Evolutionary conservation across 768 basidiomycete species (phyloP).

Genomic region (Boletellus sp.): DNA sequence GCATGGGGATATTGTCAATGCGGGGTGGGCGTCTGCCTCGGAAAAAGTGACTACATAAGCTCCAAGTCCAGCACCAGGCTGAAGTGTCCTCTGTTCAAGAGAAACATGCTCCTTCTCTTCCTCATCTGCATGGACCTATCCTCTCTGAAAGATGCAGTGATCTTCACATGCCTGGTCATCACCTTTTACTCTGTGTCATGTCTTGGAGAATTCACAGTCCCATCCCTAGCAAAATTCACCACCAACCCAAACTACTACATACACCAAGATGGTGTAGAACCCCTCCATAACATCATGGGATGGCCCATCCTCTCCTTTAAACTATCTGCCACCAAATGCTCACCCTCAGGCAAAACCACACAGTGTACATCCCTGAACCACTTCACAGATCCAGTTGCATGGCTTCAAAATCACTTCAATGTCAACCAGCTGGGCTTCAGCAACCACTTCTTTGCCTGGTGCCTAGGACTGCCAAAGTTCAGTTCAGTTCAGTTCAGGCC

Average conservation of each 20-base stretch:
- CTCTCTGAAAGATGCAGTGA: neutral
- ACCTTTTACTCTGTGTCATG: neutral
- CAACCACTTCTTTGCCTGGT: slow-evolving; percentile 3
- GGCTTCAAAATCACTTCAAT: neutral
- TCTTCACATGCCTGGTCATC: neutral
- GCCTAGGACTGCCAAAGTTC: no score
- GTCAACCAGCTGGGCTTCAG: neutral
- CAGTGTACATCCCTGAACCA: neutral
- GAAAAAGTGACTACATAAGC: no score
- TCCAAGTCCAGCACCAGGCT: no score
- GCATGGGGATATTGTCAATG: no score
- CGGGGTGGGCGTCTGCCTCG: no score
- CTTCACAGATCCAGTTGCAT: neutral
- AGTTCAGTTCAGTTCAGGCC: no score
- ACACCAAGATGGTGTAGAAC: no score
- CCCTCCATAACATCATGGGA: neutral
- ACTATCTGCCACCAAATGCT: neutral
- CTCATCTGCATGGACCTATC: neutral
- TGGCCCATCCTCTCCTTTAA: neutral
- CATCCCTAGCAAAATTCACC: neutral
- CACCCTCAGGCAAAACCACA: neutral
- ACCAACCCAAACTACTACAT: neutral
- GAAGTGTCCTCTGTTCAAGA: no score
- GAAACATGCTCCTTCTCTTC: neutral
- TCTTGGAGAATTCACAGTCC: neutral